A percentile compares a stretch with the other conserved stretches of the same genome.
Evolutionary conservation across 352 stramenopile genomes (phyloP).

Genomic region (Phytopythium litorale): DNA sequence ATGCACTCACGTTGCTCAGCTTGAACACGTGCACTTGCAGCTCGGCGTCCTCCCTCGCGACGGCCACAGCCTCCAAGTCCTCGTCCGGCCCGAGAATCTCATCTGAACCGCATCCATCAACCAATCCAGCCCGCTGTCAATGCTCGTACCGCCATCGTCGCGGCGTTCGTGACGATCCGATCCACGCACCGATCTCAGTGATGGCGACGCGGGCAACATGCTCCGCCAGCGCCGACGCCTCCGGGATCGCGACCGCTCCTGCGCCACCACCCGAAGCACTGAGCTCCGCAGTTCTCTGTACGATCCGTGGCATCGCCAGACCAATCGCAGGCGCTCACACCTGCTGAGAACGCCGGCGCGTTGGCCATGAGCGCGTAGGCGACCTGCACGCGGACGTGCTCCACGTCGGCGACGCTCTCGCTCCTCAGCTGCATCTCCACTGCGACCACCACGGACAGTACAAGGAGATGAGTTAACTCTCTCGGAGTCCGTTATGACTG

Average conservation of each 20-base stretch:
- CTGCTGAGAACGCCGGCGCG: not conserved
- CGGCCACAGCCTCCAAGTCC: not conserved
- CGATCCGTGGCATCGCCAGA: slow-evolving; percentile 17
- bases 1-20: slow-evolving; percentile 44
- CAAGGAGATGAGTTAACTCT: not conserved
- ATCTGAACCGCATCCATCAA: not conserved
- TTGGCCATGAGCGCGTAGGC: slow-evolving; percentile 23
- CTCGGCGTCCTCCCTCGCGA: slow-evolving; percentile 32
- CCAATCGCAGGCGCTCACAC: slow-evolving; percentile 11
- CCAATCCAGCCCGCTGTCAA: not conserved
- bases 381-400: slow-evolving; percentile 21
- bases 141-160: too few relatives aligned
- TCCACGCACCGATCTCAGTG: slow-evolving; percentile 30
- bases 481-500: too few relatives aligned
- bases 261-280: not conserved
- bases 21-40: slow-evolving; percentile 72
- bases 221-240: slow-evolving; percentile 16
- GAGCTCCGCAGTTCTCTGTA: not conserved
- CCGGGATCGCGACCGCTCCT: slow-evolving; percentile 29
- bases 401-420: slow-evolving; percentile 43
- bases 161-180: too few relatives aligned
- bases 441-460: slow-evolving; percentile 9
- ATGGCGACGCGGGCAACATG: slow-evolving; percentile 40
- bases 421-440: slow-evolving; percentile 54
- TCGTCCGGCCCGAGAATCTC: not conserved